Base-by-base conservation (phyloP, 2,329 filamentous ascomycete genomes). In the Sordariomycetes sp. region DNA sequence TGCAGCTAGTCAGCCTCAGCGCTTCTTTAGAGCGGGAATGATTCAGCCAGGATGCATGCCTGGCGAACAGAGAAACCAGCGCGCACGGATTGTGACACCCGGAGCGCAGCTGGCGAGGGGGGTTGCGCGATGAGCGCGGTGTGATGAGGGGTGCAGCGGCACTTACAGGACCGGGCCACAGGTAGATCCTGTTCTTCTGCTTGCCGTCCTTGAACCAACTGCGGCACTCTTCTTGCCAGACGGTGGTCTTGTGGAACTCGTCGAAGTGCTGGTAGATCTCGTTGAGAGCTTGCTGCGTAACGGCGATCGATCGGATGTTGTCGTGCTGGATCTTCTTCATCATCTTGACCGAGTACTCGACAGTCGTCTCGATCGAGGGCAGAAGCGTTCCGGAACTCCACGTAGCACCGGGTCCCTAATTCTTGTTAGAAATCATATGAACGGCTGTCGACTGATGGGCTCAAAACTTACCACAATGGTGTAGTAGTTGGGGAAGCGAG, bases 401-500 rank as follows among this genome's bases (percentile, higher is more conserved):
- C 5, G 63, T 66, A 2, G 59, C 59, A 10, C 60, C 49, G 5
- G 59, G 58, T 2, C 55, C 57, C 31, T 45, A 24, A 11, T 12
- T 16, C n/a, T 7, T 11, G 9, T 28, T 8, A n/a, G 26, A 12
- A 16, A 5, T 15, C 14, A 8, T 15, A 15, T 6, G n/a, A n/a
- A n/a, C n/a, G n/a, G n/a, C n/a, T 7, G 18, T 15, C 18, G 8
- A 10, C 10, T 17, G 14, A 23, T 20, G 18, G 15, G 27, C 5
- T 8, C 8, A 21, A 12, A 20, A 33, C 29, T 28, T 43, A 46
- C 44, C 46, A 56, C 47, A 29, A 54, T 49, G 6, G 48, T 54
- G 33, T 55, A 57, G 35, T 55, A 68, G 42, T 69, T 69, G 15
- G 67, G 67, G 41, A 68, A 66, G 3, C 59, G 55, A 1, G 63